Base-by-base conservation (phyloP, 2,329 filamentous ascomycete genomes). In the Kalmusia sp. region DNA sequence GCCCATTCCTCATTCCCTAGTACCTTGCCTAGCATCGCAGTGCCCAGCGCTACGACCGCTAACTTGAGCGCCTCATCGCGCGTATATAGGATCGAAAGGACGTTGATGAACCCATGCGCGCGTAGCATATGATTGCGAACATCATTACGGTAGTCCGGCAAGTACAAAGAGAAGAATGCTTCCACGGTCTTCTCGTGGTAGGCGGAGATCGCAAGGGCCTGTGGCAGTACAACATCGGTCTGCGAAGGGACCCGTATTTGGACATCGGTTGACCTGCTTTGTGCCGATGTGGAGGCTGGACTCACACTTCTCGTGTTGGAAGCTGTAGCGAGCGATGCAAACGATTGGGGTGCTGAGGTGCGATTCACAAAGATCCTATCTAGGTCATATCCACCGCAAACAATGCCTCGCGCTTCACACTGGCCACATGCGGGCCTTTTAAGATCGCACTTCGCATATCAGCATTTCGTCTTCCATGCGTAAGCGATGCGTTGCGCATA, bases 301-400 rank as follows among this genome's bases (percentile, higher is more conserved):
- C 8, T 31, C 2, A 3, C 15, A 31, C 31, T 15, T 28, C 31
- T 15, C 25, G 3, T 37, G 9, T 22, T 9, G 34, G 21, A 30
- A n/a, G 43, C 50, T 34, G 40, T 28, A 8, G 19, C 19, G 31
- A 35, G 27, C 27, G n/a, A 15, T 50, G 35, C 22, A 52, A 37
- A 37, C 9, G 34, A 19, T 30, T 37, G 21, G 41, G 34, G 27
- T 21, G 27, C 48, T 22, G 38, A 41, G 19, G 57, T 51, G 30
- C 69, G 59, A 48, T 61, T 55, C 11, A 89, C 86, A 71, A 89
- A 89, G 51, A 87, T 81, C 14, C 81, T 82, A 64, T 87, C 81
- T 33, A 83, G 77, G 64, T 86, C 81, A 68, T 89, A 89, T 33
- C 86, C 86, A 38, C 85, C 86, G 62, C 86, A 89, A 52, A 80